Evolutionary conservation across 352 stramenopile genomes (phyloP).

Genomic region (Peronospora belbahrii): DNA sequence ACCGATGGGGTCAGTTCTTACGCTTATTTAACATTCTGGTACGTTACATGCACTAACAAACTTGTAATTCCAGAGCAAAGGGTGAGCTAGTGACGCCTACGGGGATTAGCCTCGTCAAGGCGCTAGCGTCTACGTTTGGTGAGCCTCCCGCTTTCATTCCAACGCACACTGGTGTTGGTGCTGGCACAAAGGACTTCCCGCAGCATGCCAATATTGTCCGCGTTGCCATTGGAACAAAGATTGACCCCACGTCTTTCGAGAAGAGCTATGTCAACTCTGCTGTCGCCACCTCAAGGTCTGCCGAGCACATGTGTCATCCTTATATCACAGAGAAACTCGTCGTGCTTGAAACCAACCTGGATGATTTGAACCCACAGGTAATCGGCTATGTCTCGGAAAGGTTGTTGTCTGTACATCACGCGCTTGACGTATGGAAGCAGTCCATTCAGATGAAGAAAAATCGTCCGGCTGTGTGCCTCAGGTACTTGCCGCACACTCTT

Average conservation of each 20-base stretch:
- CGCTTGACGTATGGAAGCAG: conserved; percentile 84
- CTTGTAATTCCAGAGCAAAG: conserved; percentile 31
- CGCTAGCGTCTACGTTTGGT: conserved; percentile 64
- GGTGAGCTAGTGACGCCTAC: conserved; percentile 96
- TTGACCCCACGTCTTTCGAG: conserved; percentile 19
- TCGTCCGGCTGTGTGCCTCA: conserved; percentile 64
- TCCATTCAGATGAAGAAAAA: conserved; percentile 91
- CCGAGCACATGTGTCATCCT: conserved; percentile 4
- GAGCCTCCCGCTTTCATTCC: conserved; percentile 71
- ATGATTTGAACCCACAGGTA: conserved; percentile 86
- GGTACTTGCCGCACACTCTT: conserved; percentile 22
- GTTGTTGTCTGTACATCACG: conserved; percentile 48
- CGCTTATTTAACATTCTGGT: background rate
- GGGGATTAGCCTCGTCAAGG: conserved; percentile 91
- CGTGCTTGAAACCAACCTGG: conserved; percentile 86
- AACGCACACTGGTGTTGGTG: conserved; percentile 68
- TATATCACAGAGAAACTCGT: conserved; percentile 43
- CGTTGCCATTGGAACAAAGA: conserved; percentile 67
- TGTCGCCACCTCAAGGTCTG: conserved; percentile 18
- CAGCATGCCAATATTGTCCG: conserved; percentile 88
- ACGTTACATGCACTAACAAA: background rate
- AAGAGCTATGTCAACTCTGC: conserved; percentile 34
- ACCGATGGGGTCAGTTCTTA: conserved; percentile 52
- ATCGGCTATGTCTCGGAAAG: conserved; percentile 70
- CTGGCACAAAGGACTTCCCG: conserved; percentile 86